phyloP scores from a whole-genome alignment of 2,329 filamentous ascomycete species.

The Diatrype stigma region DNA sequence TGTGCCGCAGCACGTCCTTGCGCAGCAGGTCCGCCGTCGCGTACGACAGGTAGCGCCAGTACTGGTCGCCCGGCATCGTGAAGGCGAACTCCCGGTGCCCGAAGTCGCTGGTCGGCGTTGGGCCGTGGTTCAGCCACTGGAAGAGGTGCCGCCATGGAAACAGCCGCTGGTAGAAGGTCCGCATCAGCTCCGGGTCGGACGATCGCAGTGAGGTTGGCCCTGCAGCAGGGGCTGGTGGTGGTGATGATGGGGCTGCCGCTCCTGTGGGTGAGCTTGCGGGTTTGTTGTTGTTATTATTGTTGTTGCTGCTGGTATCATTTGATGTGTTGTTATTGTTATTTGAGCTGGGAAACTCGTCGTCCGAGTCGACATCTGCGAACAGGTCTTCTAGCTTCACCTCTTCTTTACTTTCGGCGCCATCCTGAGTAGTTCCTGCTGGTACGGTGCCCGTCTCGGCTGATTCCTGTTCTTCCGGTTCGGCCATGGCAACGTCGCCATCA shows the following conservation, averaged over 20 bases:
- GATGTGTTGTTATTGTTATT: conserved; percentile 25
- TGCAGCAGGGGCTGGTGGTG: conserved; percentile 32
- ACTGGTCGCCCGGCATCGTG: conserved; percentile 86
- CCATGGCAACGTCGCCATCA: conserved; percentile 40
- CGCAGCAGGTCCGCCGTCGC: conserved; percentile 62
- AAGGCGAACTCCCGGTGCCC: conserved; percentile 93
- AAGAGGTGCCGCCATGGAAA: conserved; percentile 95
- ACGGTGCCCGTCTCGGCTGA: background rate
- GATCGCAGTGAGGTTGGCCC: conserved; percentile 33
- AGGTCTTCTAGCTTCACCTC: conserved; percentile 55
- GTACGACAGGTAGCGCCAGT: conserved; percentile 82
- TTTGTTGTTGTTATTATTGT: conserved; percentile 20
- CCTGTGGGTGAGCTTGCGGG: conserved; percentile 35
- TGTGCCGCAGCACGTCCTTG: conserved; percentile 83
- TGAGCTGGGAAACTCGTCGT: conserved; percentile 57
- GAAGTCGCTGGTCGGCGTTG: conserved; percentile 82
- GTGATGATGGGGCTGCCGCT: conserved; percentile 36
- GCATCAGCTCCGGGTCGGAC: conserved; percentile 80
- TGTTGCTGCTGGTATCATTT: background rate
- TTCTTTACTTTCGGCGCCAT: conserved; percentile 30
- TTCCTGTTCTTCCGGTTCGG: conserved; percentile 28
- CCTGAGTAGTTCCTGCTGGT: background rate
- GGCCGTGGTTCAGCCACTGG: conserved; percentile 95
- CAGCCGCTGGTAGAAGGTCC: conserved; percentile 89
- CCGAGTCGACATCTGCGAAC: conserved; percentile 55